These are phyloP conservation scores for Clarkia xantiana DNA, from an alignment of 345 rosid genomes.

Conservation along the genomic window DNA sequence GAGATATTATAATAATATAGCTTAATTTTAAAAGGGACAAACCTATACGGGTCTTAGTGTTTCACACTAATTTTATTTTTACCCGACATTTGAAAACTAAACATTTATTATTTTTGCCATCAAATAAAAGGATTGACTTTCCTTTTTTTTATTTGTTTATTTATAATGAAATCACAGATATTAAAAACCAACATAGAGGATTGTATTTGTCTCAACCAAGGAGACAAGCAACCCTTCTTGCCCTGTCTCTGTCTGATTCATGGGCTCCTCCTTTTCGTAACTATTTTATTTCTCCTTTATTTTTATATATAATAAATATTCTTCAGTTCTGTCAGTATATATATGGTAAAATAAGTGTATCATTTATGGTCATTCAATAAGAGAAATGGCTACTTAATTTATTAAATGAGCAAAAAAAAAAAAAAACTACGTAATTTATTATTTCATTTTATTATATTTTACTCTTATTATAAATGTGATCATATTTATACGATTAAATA, in stretches of 20 bases:
- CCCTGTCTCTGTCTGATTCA: slow-evolving; percentile 10
- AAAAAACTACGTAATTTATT: too few species aligned
- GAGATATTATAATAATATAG: background rate
- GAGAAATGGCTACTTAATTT: too few species aligned
- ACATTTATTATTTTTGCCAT: background rate
- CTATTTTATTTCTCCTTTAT: too few species aligned
- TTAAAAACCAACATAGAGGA: background rate
- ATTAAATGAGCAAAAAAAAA: too few species aligned
- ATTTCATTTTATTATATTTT: too few species aligned
- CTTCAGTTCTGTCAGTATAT: background rate
- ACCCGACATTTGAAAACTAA: background rate
- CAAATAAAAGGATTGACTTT: background rate
- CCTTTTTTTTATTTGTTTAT: background rate
- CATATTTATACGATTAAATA: too few species aligned
- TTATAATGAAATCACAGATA: background rate
- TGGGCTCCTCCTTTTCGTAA: slow-evolving; percentile 3
- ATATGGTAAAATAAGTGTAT: background rate
- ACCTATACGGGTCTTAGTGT: background rate
- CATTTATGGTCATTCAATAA: too few species aligned
- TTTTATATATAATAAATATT: background rate
- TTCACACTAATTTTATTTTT: background rate
- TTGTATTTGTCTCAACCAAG: slow-evolving; percentile 37
- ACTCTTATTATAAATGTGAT: too few species aligned
- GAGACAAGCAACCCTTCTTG: slow-evolving; percentile 40
- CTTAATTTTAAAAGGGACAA: background rate